Evolutionary conservation across 805 yeast genomes (phyloP), one percentile per base, ranked within the genome.

Genomic region (Barnettozyma populi): DNA sequence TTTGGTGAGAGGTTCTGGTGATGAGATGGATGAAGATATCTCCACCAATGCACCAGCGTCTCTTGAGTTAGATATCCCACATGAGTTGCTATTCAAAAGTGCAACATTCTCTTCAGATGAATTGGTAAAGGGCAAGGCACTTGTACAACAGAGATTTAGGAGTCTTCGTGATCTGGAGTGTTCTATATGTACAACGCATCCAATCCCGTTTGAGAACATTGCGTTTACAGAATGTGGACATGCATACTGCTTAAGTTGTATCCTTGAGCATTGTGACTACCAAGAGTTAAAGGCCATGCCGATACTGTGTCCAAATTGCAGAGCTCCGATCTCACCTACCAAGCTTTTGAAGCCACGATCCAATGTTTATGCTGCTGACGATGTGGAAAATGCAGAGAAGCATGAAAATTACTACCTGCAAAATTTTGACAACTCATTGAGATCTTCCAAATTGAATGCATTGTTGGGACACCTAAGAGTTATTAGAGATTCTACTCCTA

Each of bases 181-280:
- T 57, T 81, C 95, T 0, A 87, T 90, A 21, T 92, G 98, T 64
- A 81, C 89, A 0, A 75, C 81, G 2, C 78, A 78, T 24, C 83
- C 88, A 0, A 82, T 87, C 16, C 55, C 73, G 2, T 66, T 73
- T 1, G 78, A 79, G 25, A 67, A 71, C 32, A 71, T 78, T 38
- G 73, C 82, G 0, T 73, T 92, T 11, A 79, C 90, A 0, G 81
- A 80, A 34, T 92, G 98, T 67, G 84, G 86, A 25, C 98, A 92
- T 64, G 66, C 80, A 39, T 89, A 82, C 52, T 92, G 97, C 62
- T 67, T 82, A 31, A 71, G 69, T 19, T 92, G 97, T 63, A 57
- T 90, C 23, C 55, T 80, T 49, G 90, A 83, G 45, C 94, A 88
- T 62, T 75, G 90, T 50, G 81, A 79, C 19, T 88, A 80, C 59